Percentiles rank a stretch among this genome's conserved stretches.
phyloP scores from a whole-genome alignment of 2,329 filamentous ascomycete genomes.

The Colletotrichum gigasporum region DNA sequence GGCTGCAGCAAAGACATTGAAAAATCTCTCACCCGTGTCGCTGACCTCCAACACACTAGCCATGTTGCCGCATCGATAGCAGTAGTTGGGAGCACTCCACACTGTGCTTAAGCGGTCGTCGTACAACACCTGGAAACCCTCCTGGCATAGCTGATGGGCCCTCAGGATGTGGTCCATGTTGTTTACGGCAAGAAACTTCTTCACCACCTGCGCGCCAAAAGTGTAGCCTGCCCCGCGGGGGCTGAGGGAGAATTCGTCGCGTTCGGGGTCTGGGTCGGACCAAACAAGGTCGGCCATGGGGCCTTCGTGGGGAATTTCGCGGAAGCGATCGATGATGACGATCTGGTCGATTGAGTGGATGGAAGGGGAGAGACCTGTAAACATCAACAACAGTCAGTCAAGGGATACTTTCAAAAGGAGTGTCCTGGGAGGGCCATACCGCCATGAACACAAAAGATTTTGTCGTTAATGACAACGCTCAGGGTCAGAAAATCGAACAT shows the following conservation, averaged over 20 bases:
- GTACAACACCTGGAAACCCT: conserved; percentile 96
- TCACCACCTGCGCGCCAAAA: conserved; percentile 96
- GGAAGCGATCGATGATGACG: conserved; percentile 98
- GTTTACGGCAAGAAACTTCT: conserved; percentile 97
- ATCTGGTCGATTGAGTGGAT: conserved; percentile 99
- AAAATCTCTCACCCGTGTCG: conserved; percentile 90
- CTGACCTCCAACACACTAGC: conserved; percentile 97
- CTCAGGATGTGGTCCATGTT: conserved; percentile 97
- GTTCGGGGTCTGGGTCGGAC: conserved; percentile 97
- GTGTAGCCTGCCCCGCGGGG: conserved; percentile 96
- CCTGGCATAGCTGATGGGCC: conserved; percentile 98
- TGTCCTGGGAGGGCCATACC: conserved; percentile 53
- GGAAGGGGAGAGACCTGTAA: conserved; percentile 79
- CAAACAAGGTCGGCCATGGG: conserved; percentile 99
- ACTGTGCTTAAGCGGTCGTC: conserved; percentile 95
- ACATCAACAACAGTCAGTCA: background rate
- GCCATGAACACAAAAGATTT: conserved; percentile 99
- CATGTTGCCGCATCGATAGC: conserved; percentile 95
- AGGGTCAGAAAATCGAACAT: conserved; percentile 99
- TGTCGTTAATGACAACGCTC: conserved; percentile 97
- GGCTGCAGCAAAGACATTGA: conserved; percentile 97
- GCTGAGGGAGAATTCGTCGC: conserved; percentile 95
- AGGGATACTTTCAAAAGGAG: background rate
- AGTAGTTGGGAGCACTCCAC: conserved; percentile 97
- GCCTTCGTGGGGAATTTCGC: conserved; percentile 97